Base-by-base conservation (phyloP, 345 rosid genomes). In the Raphanus raphanistrum region DNA sequence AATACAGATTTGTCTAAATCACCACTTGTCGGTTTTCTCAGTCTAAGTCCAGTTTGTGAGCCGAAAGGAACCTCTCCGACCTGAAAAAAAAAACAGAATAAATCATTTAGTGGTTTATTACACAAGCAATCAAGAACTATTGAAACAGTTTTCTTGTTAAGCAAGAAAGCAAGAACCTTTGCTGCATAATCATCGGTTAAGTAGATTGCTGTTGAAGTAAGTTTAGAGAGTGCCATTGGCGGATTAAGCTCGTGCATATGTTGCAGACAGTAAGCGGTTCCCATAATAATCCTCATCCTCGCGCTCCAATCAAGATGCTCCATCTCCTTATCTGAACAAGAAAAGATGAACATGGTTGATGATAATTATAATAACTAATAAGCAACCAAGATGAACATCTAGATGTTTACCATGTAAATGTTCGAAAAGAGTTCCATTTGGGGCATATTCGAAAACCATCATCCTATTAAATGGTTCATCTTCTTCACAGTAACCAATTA, bases 391-490 rank as follows among this genome's bases (percentile, higher is more conserved):
- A 68, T 74, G 21, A 21, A 21, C 21, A 21, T 21, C 70, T 8
- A 43, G 10, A 72, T 72, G 62, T n/a, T 32, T 63, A 96, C 98
- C 86, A 41, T 93, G 96, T 68, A 96, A 81, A 85, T 91, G 98
- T 84, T 96, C 99, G 60, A 80, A 90, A 69, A 96, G 88, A 38
- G 80, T 79, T 74, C 97, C 98, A 70, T 93, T 96, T 7, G 97
- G 99, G 79, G 97, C 97, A 77, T 93, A 91, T 88, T 96, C 98
- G 55, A 93, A 96, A 79, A 96, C 98, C 97, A 96, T 93, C 98
- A 96, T 91, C 79, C 98, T 85, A 63, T 76, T 86, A 82, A 96
- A 96, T 8, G 97, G 99, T 74, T 89, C 91, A 41, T 91, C 82
- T 83, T 96, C 99, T 81, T 90, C 97, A 26, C 90, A 91, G 66